Evolutionary conservation across 192 early-diverging fungal genomes (phyloP).

Genomic region (Haplosporangium gracile): DNA sequence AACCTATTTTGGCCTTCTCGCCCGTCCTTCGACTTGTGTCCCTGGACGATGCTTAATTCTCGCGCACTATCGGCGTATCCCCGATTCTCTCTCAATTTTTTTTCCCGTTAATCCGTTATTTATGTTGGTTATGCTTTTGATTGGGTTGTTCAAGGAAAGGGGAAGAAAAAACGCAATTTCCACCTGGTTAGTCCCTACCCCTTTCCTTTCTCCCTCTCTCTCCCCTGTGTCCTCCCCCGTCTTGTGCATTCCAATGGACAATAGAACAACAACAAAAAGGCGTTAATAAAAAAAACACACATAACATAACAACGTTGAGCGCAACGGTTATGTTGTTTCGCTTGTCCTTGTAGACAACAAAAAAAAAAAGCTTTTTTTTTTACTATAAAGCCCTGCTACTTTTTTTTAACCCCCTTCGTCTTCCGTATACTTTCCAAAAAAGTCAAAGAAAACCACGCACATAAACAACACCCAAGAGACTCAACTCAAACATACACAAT

Average conservation of each 20-base stretch:
- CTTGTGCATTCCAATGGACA: neutral
- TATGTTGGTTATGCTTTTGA: neutral
- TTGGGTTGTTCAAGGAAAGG: neutral
- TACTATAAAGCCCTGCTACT: neutral
- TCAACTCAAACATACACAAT: neutral
- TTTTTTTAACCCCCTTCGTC: neutral
- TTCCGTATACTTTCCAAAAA: conserved; percentile 18
- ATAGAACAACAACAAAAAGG: neutral
- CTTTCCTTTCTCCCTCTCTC: neutral
- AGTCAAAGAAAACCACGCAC: conserved; percentile 25
- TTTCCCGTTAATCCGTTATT: neutral
- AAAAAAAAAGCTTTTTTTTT: neutral
- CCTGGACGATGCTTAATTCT: neutral
- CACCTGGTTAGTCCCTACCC: neutral
- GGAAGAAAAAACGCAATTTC: neutral
- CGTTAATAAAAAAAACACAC: neutral
- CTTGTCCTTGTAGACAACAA: neutral
- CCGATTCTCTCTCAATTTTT: neutral
- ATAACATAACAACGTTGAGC: too few species aligned
- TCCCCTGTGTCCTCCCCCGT: neutral
- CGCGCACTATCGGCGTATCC: neutral
- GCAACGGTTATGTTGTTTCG: neutral
- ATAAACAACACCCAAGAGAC: neutral
- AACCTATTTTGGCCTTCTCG: neutral
- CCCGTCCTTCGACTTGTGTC: neutral